Evolutionary conservation across 257 asterid genomes (phyloP).

Genomic region (Gentiana macrophylla): DNA sequence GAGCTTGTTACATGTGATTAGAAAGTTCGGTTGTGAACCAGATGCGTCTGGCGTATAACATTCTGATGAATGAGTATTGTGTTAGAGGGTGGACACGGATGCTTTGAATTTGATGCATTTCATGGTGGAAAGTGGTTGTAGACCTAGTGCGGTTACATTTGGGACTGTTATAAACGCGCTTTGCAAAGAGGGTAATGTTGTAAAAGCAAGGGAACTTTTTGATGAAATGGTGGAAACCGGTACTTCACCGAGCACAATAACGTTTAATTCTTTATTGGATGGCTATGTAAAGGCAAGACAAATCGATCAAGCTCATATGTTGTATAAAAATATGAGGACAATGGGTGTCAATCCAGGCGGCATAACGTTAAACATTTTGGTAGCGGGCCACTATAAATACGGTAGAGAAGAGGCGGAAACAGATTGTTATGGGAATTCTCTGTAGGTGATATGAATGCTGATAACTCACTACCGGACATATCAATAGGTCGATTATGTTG

Average conservation of each 20-base stretch:
- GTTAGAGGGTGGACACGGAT: conserved; percentile 55
- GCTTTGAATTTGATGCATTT: conserved; percentile 44
- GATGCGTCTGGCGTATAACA: conserved; percentile 54
- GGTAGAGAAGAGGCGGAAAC: conserved; percentile 43
- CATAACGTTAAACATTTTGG: conserved; percentile 67
- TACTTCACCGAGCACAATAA: conserved; percentile 36
- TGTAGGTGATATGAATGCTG: conserved; percentile 25
- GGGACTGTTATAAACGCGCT: conserved; percentile 49
- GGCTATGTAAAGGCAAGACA: conserved; percentile 87
- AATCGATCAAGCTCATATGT: conserved; percentile 41
- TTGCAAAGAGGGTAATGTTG: conserved; percentile 78
- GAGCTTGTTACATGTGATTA: conserved; percentile 64
- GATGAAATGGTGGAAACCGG: conserved; percentile 53
- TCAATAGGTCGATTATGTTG: conserved; percentile 60
- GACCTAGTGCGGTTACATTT: conserved; percentile 58
- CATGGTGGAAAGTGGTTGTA: conserved; percentile 65
- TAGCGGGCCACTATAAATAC: conserved; percentile 70
- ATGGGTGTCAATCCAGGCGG: conserved; percentile 66
- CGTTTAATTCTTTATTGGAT: conserved; percentile 67
- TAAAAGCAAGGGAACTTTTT: conserved; percentile 57
- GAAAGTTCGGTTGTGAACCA: conserved; percentile 64
- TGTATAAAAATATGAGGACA: conserved; percentile 65
- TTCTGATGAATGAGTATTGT: conserved; percentile 76
- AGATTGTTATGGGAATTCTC: conserved; percentile 43
- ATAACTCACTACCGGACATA: conserved; percentile 39